Evolutionary conservation across 768 basidiomycete genomes (phyloP).

Genomic region (Lactarius hatsudake): DNA sequence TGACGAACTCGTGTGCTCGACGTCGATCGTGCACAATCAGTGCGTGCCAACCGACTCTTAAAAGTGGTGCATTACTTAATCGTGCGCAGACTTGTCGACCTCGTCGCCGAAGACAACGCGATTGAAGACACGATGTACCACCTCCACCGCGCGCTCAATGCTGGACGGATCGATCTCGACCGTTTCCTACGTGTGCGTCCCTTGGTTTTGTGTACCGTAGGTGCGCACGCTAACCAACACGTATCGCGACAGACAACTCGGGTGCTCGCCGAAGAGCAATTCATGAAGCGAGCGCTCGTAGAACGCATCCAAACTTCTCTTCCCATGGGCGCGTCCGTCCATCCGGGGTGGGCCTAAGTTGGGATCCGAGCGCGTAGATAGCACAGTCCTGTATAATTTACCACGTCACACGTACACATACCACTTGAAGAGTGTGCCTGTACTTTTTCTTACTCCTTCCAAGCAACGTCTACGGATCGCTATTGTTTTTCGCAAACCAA

Average conservation of each 20-base stretch:
- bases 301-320: constrained; percentile 79
- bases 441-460: background rate
- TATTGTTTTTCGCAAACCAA: background rate
- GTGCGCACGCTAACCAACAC: constrained; percentile 13
- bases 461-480: background rate
- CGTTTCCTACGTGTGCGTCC: constrained; percentile 81
- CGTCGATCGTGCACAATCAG: constrained; percentile 97
- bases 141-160: constrained; percentile 87
- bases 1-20: constrained; percentile 95
- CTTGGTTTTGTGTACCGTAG: background rate
- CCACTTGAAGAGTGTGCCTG: constrained; percentile 10
- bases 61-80: background rate
- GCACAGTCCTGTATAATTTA: background rate
- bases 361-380: constrained; percentile 18
- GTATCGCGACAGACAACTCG: constrained; percentile 61
- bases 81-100: constrained; percentile 75
- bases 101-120: constrained; percentile 99
- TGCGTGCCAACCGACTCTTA: constrained; percentile 41
- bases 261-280: constrained; percentile 90
- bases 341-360: constrained; percentile 19
- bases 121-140: constrained; percentile 99
- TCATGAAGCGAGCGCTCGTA: constrained; percentile 91
- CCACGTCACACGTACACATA: background rate
- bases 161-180: constrained; percentile 90
- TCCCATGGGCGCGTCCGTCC: constrained; percentile 41